Conservation (phyloP, 371 early-diverging fungal genomes). For the Batrachochytrium dendrobatidis region DNA sequence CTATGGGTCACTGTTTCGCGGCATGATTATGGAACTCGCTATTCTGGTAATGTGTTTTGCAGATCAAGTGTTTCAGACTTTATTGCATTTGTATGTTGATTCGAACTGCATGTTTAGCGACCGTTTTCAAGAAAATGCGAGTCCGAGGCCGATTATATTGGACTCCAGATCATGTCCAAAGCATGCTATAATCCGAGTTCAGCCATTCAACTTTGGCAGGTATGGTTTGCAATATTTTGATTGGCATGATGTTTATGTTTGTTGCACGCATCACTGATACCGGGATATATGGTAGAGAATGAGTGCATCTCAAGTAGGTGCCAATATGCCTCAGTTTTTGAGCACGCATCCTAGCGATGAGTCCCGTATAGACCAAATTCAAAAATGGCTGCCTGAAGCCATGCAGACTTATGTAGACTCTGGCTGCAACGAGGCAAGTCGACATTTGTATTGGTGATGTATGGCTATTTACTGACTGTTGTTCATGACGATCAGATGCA, state of each 20-base stretch:
- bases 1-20: too few species aligned
- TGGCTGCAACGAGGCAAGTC: conserved; percentile 25
- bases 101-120: too few species aligned
- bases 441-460: not conserved
- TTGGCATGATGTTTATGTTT: too few species aligned
- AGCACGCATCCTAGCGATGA: conserved; percentile 82
- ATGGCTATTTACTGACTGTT: not conserved
- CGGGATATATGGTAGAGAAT: conserved; percentile 42
- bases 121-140: conserved; percentile 83
- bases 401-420: conserved; percentile 22
- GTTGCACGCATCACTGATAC: not conserved
- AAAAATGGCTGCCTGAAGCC: conserved; percentile 66
- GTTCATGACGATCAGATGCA: not conserved
- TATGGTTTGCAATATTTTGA: not conserved
- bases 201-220: conserved; percentile 51
- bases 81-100: too few species aligned
- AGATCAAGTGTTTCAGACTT: too few species aligned
- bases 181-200: conserved; percentile 88
- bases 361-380: conserved; percentile 61
- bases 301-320: conserved; percentile 25
- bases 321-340: conserved; percentile 52
- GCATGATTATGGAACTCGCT: too few species aligned
- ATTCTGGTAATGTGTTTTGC: too few species aligned
- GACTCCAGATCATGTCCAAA: conserved; percentile 77
- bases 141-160: conserved; percentile 86